phyloP scores from a whole-genome alignment of 2,329 filamentous ascomycete species.

The Daldinia eschscholtzii region DNA sequence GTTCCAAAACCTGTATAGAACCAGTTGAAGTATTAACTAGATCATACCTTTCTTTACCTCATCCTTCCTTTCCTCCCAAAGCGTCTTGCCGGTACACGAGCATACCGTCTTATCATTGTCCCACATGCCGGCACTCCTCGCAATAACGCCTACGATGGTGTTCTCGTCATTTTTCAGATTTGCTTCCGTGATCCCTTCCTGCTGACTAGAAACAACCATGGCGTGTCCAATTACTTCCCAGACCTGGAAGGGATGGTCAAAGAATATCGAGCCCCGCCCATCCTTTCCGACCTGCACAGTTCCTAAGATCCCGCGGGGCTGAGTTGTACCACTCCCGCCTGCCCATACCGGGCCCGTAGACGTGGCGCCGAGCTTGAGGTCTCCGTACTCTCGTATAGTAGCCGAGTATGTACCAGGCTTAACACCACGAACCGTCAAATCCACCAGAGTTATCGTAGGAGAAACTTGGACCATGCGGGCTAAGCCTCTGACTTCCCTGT shows the following conservation, averaged over 20 bases:
- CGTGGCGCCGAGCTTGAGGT: constrained; percentile 85
- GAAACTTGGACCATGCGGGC: constrained; percentile 94
- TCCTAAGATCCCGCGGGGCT: constrained; percentile 72
- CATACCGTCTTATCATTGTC: constrained; percentile 99
- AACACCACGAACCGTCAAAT: constrained; percentile 87
- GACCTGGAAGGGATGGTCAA: constrained; percentile 85
- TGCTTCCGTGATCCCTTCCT: constrained; percentile 64
- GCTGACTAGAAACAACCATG: constrained; percentile 81
- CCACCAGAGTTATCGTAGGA: constrained; percentile 81
- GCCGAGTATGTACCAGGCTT: constrained; percentile 84
- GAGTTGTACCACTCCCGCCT: constrained; percentile 59
- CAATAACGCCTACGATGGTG: constrained; percentile 93
- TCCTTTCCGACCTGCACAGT: constrained; percentile 79
- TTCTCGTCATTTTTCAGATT: constrained; percentile 81
- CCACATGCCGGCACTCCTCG: constrained; percentile 96
- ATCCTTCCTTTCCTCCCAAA: constrained; percentile 96
- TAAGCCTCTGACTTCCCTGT: constrained; percentile 80
- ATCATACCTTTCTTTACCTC: constrained; percentile 92
- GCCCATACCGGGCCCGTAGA: constrained; percentile 87
- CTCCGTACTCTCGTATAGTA: constrained; percentile 85
- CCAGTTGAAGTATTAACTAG: constrained; percentile 58
- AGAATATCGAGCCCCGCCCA: constrained; percentile 82
- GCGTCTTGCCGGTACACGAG: constrained; percentile 96
- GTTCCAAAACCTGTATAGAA: constrained; percentile 30
- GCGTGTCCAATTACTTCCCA: constrained; percentile 98